Percentiles rank a stretch among this genome's conserved stretches.
Conservation (phyloP, 139 green algal species). For the Picochlorum sp. region DNA sequence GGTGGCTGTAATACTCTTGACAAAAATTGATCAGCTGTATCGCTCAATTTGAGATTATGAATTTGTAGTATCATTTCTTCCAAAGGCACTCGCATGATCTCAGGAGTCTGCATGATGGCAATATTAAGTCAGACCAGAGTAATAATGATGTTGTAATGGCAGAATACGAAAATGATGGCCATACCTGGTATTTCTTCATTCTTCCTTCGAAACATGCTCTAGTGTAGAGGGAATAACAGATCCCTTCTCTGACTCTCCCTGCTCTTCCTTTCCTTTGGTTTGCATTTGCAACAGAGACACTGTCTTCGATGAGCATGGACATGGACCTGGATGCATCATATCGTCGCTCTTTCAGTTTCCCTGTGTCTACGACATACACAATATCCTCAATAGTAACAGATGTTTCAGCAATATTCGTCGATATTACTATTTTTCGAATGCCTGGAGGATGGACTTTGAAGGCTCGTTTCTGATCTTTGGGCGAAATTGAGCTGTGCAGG, state of each 20-base stretch:
- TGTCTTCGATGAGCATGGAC: constrained; percentile 75
- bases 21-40: constrained; percentile 55
- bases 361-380: constrained; percentile 82
- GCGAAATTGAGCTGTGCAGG: constrained; percentile 40
- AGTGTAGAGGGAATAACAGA: constrained; percentile 76
- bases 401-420: constrained; percentile 98
- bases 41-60: constrained; percentile 64
- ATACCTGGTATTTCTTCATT: constrained; percentile 58
- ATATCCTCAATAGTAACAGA: constrained; percentile 93
- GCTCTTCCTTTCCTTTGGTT: constrained; percentile 40
- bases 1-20: constrained; percentile 63
- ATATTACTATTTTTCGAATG: constrained; percentile 80
- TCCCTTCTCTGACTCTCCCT: constrained; percentile 75
- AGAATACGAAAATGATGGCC: too few species aligned
- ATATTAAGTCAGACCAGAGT: constrained; percentile 29
- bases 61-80: constrained; percentile 87
- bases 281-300: constrained; percentile 44
- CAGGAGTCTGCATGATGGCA: constrained; percentile 35
- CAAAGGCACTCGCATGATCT: constrained; percentile 84
- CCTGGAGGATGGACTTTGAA: constrained; percentile 31
- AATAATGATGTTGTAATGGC: constrained; percentile 1
- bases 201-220: constrained; percentile 43
- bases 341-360: constrained; percentile 69
- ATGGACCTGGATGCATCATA: constrained; percentile 62
- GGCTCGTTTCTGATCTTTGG: constrained; percentile 28